Conservation (phyloP, 2,329 filamentous ascomycete genomes). For the Lachnellula suecica region DNA sequence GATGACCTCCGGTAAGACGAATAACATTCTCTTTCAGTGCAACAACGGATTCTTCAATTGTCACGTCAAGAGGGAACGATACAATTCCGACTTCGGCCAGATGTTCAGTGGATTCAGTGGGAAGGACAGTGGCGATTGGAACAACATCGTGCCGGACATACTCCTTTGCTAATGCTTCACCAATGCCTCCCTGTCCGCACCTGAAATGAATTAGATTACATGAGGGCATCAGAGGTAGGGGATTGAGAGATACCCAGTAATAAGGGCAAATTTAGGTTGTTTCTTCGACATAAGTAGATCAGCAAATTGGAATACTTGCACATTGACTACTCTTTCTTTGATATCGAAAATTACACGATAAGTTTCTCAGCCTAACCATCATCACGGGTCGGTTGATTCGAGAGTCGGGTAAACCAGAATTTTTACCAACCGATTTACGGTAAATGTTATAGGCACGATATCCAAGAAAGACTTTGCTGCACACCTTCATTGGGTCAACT, state of each 20-base stretch:
- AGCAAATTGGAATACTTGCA: no score
- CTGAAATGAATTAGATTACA: conserved; percentile 22
- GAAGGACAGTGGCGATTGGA: conserved; percentile 38
- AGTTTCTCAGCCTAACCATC: no score
- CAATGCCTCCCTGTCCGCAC: conserved; percentile 10
- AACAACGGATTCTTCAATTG: conserved; percentile 30
- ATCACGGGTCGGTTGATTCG: no score
- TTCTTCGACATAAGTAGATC: no score
- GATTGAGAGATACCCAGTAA: background rate
- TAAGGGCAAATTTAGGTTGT: background rate
- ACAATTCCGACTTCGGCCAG: conserved; percentile 19
- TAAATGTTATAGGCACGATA: no score
- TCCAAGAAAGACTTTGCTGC: no score
- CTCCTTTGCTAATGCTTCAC: conserved; percentile 4
- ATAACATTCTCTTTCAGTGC: conserved; percentile 32
- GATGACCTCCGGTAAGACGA: conserved; percentile 33
- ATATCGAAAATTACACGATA: no score
- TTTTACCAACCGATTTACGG: no score
- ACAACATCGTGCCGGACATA: conserved; percentile 24
- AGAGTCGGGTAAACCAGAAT: no score
- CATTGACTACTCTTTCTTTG: no score
- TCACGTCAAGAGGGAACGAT: conserved; percentile 39
- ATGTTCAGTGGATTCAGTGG: conserved; percentile 30
- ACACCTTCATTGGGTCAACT: no score
- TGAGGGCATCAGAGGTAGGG: background rate